Evolutionary conservation across 108 stramenopile genomes (phyloP).

Genomic region (Nitzschia sp.): DNA sequence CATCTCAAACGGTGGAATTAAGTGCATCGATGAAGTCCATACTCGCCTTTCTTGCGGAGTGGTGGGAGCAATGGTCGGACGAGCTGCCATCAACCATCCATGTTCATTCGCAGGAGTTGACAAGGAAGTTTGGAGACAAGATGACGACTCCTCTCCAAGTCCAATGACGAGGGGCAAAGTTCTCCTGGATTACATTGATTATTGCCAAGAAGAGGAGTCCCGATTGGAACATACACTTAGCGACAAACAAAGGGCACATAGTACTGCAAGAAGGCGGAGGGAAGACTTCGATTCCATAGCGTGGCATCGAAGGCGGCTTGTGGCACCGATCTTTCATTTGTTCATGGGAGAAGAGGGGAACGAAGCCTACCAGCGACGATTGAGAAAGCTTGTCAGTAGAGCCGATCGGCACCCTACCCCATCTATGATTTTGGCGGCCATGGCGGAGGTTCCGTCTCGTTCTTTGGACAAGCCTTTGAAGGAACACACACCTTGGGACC

Average conservation of each 20-base stretch:
- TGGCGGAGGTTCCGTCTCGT: conserved; percentile 14
- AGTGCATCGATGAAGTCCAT: conserved; percentile 21
- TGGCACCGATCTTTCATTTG: conserved; percentile 36
- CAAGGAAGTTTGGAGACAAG: conserved; percentile 5
- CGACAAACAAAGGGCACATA: neutral
- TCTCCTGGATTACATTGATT: conserved; percentile 28
- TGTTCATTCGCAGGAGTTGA: conserved; percentile 46
- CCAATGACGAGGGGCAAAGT: conserved; percentile 18
- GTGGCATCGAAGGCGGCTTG: conserved; percentile 21
- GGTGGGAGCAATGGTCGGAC: conserved; percentile 45
- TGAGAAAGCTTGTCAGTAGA: conserved; percentile 23
- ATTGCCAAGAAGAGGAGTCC: conserved; percentile 38
- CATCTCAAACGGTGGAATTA: conserved; percentile 44
- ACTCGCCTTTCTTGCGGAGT: neutral
- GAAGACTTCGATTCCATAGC: neutral
- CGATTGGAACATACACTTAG: neutral
- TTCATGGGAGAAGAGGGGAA: conserved; percentile 44
- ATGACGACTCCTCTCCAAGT: neutral
- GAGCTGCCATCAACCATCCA: conserved; percentile 52
- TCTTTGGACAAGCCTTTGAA: conserved; percentile 21
- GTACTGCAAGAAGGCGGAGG: neutral
- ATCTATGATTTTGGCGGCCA: conserved; percentile 20
- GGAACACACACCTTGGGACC: conserved; percentile 16
- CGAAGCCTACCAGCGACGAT: conserved; percentile 38
- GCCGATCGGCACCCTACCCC: conserved; percentile 5